A percentile compares a stretch with the other conserved stretches of the same genome.
These are phyloP conservation scores for Quercus engelmannii DNA, from an alignment of 306 rosid genomes.

Conservation along the genomic window DNA sequence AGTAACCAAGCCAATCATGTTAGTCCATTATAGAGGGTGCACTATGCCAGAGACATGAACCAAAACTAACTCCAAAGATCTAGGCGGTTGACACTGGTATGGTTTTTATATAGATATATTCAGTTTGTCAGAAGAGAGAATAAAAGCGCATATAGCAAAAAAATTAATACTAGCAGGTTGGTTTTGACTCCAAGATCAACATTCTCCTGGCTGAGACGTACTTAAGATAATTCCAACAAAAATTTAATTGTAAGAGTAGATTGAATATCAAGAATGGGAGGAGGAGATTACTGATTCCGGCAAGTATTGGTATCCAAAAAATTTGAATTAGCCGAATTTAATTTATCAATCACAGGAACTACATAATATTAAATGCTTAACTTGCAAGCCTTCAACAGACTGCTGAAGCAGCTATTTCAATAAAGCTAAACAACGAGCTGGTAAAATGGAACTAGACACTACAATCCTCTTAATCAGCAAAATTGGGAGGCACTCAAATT, in stretches of 20 bases:
- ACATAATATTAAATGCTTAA: neutral
- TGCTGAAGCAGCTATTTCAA: neutral
- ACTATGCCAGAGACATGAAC: neutral
- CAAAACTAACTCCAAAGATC: neutral
- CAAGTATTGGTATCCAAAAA: neutral
- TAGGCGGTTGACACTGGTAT: neutral
- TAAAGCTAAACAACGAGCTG: neutral
- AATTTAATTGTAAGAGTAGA: neutral
- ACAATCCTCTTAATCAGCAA: neutral
- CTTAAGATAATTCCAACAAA: neutral
- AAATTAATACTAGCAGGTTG: neutral
- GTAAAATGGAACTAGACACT: neutral
- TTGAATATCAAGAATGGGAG: neutral
- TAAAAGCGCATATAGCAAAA: neutral
- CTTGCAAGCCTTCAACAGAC: neutral
- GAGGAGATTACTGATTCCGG: neutral
- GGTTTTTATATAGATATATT: neutral
- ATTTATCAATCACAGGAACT: neutral
- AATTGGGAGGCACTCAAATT: neutral
- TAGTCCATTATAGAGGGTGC: neutral
- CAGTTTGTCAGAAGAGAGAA: neutral
- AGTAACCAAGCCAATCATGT: neutral
- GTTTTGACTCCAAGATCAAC: neutral
- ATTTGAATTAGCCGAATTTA: neutral
- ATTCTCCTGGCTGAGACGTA: neutral